Base-by-base conservation (phyloP, 2,329 filamentous ascomycete genomes). In the Annulohypoxylon truncatum region DNA sequence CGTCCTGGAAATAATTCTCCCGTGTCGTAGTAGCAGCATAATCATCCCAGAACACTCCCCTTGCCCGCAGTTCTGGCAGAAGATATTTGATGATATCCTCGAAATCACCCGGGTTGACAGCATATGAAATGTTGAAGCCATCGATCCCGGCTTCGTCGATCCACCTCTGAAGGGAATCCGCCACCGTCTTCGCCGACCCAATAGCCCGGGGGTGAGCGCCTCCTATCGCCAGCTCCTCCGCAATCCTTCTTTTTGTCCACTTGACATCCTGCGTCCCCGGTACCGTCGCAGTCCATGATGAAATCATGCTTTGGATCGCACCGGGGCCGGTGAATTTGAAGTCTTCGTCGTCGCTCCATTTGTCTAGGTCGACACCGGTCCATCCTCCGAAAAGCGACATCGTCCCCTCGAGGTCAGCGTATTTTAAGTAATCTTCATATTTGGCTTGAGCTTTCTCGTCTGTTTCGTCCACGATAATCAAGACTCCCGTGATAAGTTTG, bases 21-120 rank as follows among this genome's bases (percentile, higher is more conserved):
- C 47, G 40, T 18, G 47, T 59, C 1, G 56, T 59, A 15, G 15
- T 28, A 18, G 56, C 58, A 26, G 24, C 62, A 29, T 65, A 65
- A 15, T 65, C 62, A 33, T 61, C 50, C 62, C 57, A 65, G 9
- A 61, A 61, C 6, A 61, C 48, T 13, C 58, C 58, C 12, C 62
- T 35, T 3, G 40, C 15, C 5, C 52, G 29, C 12, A 66, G 20
- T 40, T 63, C 64, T 2, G 64, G 59, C 24, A 66, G 28, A 2
- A 66, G 52, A 20, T 20, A 59, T 10, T 58, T 44, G 33, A 61
- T 42, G 2, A 61, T 46, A 26, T 62, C 63, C 33, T 62, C 57
- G 42, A 60, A 66, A n/a, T 44, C 44, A 1, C 56, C 55, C 5
- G 63, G 58, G 12, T 50, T 54, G 24, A 61, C 29, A 9, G 46